Base-by-base conservation (phyloP, 345 rosid species). In the Populus alba region DNA sequence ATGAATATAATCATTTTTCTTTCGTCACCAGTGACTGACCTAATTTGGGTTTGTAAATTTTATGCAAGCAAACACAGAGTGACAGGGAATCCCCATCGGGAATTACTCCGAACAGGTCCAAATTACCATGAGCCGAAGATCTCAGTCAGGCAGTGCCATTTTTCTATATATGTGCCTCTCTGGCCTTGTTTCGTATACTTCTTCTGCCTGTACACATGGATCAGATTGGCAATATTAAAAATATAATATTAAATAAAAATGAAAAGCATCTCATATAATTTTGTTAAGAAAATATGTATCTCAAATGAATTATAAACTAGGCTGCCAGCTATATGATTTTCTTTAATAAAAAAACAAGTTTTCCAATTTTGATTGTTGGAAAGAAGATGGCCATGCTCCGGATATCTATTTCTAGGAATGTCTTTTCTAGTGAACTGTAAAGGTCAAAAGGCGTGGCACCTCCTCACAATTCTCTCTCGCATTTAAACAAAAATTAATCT, bases 11-110 rank as follows among this genome's bases (percentile, higher is more conserved):
- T 39, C 43, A 9, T 39, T 8, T 33, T 31, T 33, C 3, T 33
- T 33, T 33, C 5, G 35, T 33, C 5, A 33, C 35, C 35, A 33
- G 35, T 33, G 35, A 33, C 35, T 33, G 35, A 38, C 41, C 12
- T 11, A 3, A 45, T 45, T 13, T 3, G 51, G 51, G 3, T 45
- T 45, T 45, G 51, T 15, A 45, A 45, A 45, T 45, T 45, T 45
- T 13, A 45, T 45, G 51, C 59, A 18, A 18, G 20, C 8, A 17
- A 51, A 18, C n/a, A 20, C 7, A 18, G 22, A 0, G 65, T 13
- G 75, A n/a, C 69, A 72, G 84, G 82, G 86, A 84, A 84, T 86
- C 90, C 81, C 81, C 70, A 81, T 84, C 49, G 86, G 85, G 83
- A 79, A 84, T 67, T 55, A 59, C 70, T 57, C 84, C 79, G 63